Base-by-base conservation (phyloP, 139 green algal species). In the Deuterostichococcus epilithicus region DNA sequence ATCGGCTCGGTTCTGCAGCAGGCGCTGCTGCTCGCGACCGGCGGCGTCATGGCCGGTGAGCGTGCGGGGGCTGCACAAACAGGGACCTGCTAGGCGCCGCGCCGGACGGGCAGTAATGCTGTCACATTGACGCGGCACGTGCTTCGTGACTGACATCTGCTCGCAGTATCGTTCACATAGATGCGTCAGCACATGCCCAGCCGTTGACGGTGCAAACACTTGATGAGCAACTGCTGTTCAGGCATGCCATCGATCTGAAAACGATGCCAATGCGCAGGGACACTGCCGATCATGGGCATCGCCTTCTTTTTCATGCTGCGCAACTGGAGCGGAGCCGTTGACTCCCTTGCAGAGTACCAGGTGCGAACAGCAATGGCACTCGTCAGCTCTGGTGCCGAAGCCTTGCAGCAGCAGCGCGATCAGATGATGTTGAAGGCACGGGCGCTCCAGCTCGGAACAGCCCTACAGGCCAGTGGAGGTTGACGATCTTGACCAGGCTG, bases 261-360 rank as follows among this genome's bases (percentile, higher is more conserved):
- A 35, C 30, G 33, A 20, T 74, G 60, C 77, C 80, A 74, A 34
- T 82, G 36, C 81, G 76, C 82, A 2, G 84, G 82, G 38, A 91
- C 90, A 67, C 82, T 96, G 45, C 92, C 92, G 0, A 69, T 94
- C 67, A 88, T 96, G 77, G 87, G 87, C 42, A 39, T 82, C 10
- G 83, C 91, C 1, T 96, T 89, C 77, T 84, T 91, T 34, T 26
- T 78, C 38, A 95, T 97, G 83, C 84, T 92, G 59, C 37, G 78
- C 3, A 81, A 75, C 39, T 96, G 92, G 91, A 74, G 75, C 15
- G 37, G 58, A 23, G 71, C 83, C 5, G 86, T 90, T 6, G 68
- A 74, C 23, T 73, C 74, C n/a, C 76, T 90, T 38, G 78, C 63
- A 22, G 70, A 79, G 37, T 78, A 86, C 44, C 75, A 81, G 52